Percentiles rank a stretch among this genome's conserved stretches.
These are phyloP conservation scores for Aspergillus cristatus DNA, from an alignment of 495 filamentous ascomycete species.

Conservation along the genomic window DNA sequence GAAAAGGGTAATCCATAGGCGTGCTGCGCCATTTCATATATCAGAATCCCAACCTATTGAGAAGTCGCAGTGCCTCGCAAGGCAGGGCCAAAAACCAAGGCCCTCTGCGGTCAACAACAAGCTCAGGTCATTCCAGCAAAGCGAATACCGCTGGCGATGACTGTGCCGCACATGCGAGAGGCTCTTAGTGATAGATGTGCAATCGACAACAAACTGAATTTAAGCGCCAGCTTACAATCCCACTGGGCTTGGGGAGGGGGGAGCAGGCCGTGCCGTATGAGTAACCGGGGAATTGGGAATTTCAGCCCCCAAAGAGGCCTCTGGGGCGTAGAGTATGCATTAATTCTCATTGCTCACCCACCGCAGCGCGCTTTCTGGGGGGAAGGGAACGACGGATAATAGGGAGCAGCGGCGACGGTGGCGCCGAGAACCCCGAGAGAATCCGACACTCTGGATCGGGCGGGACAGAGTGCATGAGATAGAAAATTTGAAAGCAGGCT, in stretches of 20 bases:
- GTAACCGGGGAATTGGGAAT: conserved; percentile 10
- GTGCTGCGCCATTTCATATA: conserved; percentile 10
- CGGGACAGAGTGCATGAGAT: background rate
- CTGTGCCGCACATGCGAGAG: conserved; percentile 27
- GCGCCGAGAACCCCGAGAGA: no score
- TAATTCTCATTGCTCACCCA: conserved; percentile 13
- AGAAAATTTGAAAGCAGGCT: background rate
- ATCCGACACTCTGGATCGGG: conserved; percentile 1
- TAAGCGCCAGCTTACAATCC: conserved; percentile 32
- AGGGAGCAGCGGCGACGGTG: conserved; percentile 12
- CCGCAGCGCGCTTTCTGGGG: background rate
- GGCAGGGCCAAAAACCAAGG: conserved; percentile 24
- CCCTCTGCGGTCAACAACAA: conserved; percentile 31
- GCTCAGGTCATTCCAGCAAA: conserved; percentile 26
- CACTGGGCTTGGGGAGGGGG: conserved; percentile 5
- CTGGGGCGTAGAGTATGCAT: conserved; percentile 23
- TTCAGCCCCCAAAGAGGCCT: conserved; percentile 18
- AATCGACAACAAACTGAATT: conserved; percentile 32
- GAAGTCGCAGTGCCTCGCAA: conserved; percentile 27
- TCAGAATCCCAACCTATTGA: conserved; percentile 19
- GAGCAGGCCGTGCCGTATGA: conserved; percentile 8
- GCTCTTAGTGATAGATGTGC: conserved; percentile 19
- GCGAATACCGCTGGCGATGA: conserved; percentile 24
- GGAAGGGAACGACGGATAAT: no score
- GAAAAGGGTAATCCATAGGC: background rate